A percentile compares a stretch with the other conserved stretches of the same genome.
phyloP scores from a whole-genome alignment of 495 filamentous ascomycete genomes.

The Recurvomyces mirabilis region DNA sequence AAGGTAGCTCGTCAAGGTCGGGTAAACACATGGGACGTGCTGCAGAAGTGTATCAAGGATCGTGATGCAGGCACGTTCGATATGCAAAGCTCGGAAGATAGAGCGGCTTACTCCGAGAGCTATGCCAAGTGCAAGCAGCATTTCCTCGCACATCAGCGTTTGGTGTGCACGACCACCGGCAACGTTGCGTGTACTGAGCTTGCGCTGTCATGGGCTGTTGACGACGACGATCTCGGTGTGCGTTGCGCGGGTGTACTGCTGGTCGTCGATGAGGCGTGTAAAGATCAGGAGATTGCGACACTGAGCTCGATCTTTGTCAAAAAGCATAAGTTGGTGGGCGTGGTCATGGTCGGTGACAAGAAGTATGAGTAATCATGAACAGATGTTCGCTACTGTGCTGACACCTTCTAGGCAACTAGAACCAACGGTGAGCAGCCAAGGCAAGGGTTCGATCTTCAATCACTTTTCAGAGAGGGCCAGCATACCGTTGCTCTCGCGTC shows the following conservation, averaged over 20 bases:
- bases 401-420: constrained; percentile 6
- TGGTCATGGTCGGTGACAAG: constrained; percentile 11
- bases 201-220: not conserved
- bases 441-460: constrained; percentile 1
- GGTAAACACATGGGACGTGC: constrained; percentile 4
- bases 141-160: not conserved
- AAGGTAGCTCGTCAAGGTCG: too few species aligned
- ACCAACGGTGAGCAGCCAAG: constrained; percentile 3
- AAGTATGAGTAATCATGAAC: constrained; percentile 3
- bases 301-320: not conserved
- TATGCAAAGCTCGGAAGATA: not conserved
- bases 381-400: too few species aligned
- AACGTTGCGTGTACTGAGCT: constrained; percentile 4
- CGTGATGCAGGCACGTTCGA: too few species aligned
- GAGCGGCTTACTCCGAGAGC: not conserved
- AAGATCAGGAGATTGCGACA: constrained; percentile 6
- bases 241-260: constrained; percentile 3
- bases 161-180: constrained; percentile 11
- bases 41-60: constrained; percentile 5
- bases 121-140: constrained; percentile 4
- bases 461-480: constrained; percentile 4
- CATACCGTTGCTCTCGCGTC: constrained; percentile 5
- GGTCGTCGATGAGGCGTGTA: constrained; percentile 11
- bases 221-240: not conserved
- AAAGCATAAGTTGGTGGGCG: too few species aligned